Evolutionary conservation across 129 eudicot species (phyloP), one percentile per base, ranked within the genome.

Genomic region (Mikania micrantha): DNA sequence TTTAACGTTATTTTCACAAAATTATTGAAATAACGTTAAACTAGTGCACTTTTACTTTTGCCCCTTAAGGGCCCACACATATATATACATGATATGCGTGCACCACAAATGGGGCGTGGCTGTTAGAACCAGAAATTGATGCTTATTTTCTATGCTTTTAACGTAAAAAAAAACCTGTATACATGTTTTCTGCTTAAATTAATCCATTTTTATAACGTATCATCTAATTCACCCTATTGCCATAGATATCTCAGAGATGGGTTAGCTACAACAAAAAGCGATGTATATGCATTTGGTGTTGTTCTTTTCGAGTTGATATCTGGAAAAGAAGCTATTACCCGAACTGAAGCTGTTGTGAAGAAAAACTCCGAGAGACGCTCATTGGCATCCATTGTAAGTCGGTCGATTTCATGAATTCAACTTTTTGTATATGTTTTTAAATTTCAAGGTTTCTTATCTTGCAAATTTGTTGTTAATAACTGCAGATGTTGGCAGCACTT

Each of bases 211-310:
- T 24, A 36, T 9, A 22, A 9, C 59, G 31, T 32, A 31, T 53
- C 16, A 17, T 63, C 38, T 52, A 38, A 59, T 17, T 25, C 15
- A 41, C 66, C 45, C 45, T 45, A 16, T 17, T 63, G 11, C 69
- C 66, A 48, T 74, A 93, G 98, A 78, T 93, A 89, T 80, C 77
- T 93, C 70, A 82, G 90, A 72, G 92, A 93, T 65, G 96, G 95
- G 1, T 69, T 81, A 35, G 99, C 96, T 20, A 82, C 99, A 40
- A 84, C 59, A 29, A 93, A 86, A 45, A 89, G 90, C n/a, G 99
- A 93, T 68, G 90, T 93, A 20, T 93, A 86, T 61, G 99, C 99
- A 50, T 93, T 84, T 76, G 99, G 99, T 27, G 95, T 93, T 50
- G 88, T 93, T 29, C 96, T 93, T 44, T 89, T 89, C 27, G 99